Evolutionary conservation across 177 flowering plant genomes (phyloP).

Genomic region (Telopea speciosissima): DNA sequence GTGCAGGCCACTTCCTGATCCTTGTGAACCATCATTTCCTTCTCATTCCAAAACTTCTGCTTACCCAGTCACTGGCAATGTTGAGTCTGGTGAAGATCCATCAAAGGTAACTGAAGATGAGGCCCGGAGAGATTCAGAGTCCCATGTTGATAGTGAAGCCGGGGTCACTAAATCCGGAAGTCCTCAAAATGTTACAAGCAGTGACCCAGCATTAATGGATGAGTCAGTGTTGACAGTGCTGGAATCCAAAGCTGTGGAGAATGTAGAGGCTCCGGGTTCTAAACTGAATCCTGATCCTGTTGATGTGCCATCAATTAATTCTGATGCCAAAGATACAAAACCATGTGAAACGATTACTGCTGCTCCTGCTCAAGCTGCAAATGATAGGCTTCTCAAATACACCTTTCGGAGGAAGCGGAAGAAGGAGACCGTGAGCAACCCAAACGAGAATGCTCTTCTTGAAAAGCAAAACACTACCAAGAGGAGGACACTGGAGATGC

Average conservation of each 20-base stretch:
- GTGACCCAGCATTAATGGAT: conserved; percentile 16
- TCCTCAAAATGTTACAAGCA: conserved; percentile 11
- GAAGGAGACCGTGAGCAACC: conserved; percentile 45
- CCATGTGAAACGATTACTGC: conserved; percentile 17
- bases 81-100: conserved; percentile 3
- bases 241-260: conserved; percentile 25
- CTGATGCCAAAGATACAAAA: conserved; percentile 23
- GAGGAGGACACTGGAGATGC: conserved; percentile 28
- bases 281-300: conserved; percentile 21
- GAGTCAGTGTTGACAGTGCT: conserved; percentile 21
- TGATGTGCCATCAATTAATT: conserved; percentile 14
- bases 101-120: conserved; percentile 4
- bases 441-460: conserved; percentile 28
- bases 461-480: conserved; percentile 29
- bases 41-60: conserved; percentile 16
- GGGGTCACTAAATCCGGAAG: not conserved
- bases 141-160: conserved; percentile 5
- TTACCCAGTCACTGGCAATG: conserved; percentile 1
- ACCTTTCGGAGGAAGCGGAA: conserved; percentile 84
- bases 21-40: conserved; percentile 17
- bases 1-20: conserved; percentile 13
- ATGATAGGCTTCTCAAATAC: conserved; percentile 51
- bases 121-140: conserved; percentile 2
- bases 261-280: conserved; percentile 16
- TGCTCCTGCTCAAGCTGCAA: conserved; percentile 20